Base-by-base conservation (phyloP, 108 stramenopile genomes). In the Pseudonitzschia pungens region DNA sequence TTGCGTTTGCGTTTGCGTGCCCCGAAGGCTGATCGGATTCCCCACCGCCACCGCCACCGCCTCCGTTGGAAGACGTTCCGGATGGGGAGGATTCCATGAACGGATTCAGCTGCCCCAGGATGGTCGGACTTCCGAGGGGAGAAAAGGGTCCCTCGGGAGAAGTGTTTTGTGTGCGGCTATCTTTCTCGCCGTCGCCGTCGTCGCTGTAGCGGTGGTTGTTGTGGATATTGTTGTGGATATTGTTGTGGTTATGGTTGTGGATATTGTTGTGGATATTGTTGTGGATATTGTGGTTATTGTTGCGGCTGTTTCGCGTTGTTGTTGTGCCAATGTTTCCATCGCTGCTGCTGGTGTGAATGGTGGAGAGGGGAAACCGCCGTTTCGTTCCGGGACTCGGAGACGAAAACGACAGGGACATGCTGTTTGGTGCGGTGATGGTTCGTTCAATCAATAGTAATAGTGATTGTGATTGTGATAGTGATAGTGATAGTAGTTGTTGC, bases 61-160 rank as follows among this genome's bases (percentile, higher is more conserved):
- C 53, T 9, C 24, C 0, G 22, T 9, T 24, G 22, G 22, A 58
- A 10, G 15, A 22, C 57, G 2, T 7, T 26, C 4, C 27, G 26
- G 21, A 21, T 26, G 57, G 21, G 0, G 26, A 7, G 15, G 57
- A 1, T 36, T 29, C 60, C 12, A 62, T 62, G 57, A 27, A 54
- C n/a, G 26, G 60, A 40, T 67, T 24, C 2, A 67, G 44, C 44
- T 67, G 66, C 21, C 66, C 66, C 22, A 67, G 44, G 4, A 67
- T 2, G 22, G 66, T 67, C 10, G 66, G n/a, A 67, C 50, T 67
- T 10, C 8, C 21, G 44, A 48, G 66, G 2, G 66, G 44, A 67
- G 66, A 44, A 67, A 32, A 67, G 36, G 36, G 6, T 5, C 36
- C 36, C 36, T 36, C 36, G 36, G 36, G 6, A 36, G 36, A 6